Percentiles rank a stretch among this genome's conserved stretches.
These are phyloP conservation scores for Solanum phureja DNA, from an alignment of 257 asterid species.

Conservation along the genomic window DNA sequence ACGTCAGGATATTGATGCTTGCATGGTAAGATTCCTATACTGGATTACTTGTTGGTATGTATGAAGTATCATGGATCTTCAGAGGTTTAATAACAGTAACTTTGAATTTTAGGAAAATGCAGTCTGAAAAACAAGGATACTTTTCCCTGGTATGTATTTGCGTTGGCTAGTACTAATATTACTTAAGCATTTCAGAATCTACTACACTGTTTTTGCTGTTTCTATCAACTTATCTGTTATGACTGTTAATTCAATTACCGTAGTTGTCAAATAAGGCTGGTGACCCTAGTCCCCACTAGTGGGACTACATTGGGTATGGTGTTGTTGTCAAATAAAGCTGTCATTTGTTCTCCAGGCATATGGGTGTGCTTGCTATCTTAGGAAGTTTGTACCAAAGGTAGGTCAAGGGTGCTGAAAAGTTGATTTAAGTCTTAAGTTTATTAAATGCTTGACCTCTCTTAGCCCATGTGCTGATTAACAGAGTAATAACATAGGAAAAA, in stretches of 20 bases:
- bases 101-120: constrained; percentile 60
- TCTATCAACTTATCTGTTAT: neutral
- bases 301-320: neutral
- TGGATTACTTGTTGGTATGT: neutral
- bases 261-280: neutral
- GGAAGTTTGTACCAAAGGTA: neutral
- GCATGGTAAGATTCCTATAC: constrained; percentile 49
- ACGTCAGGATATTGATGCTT: constrained; percentile 75
- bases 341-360: neutral
- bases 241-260: neutral
- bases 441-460: neutral
- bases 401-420: neutral
- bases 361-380: neutral
- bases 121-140: constrained; percentile 87
- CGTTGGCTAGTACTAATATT: neutral
- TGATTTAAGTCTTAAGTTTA: neutral
- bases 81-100: constrained; percentile 3
- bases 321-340: neutral
- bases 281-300: neutral
- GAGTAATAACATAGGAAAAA: neutral
- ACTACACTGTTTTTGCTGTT: neutral
- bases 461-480: neutral
- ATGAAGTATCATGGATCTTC: constrained; percentile 4
- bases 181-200: neutral
- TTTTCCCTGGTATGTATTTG: constrained; percentile 49